Conservation (phyloP, 192 early-diverging fungal genomes). For the Entomortierella beljakovae region DNA sequence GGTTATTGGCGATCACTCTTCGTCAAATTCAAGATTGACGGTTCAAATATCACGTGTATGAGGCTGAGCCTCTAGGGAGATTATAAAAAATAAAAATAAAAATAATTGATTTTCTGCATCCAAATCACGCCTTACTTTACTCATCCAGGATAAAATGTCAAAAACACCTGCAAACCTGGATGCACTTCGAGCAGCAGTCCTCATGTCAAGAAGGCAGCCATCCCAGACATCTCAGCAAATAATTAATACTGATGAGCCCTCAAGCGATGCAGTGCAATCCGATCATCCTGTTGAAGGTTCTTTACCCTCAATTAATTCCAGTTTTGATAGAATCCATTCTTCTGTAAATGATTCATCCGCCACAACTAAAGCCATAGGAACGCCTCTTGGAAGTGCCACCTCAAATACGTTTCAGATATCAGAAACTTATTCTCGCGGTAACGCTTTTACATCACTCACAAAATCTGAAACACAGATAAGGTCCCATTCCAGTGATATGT, state of each 20-base stretch:
- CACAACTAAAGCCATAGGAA: too few relatives aligned
- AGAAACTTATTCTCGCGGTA: too few relatives aligned
- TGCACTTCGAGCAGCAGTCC: constrained; percentile 30
- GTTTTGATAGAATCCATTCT: too few relatives aligned
- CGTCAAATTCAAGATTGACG: constrained; percentile 3
- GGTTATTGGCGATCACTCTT: constrained; percentile 6
- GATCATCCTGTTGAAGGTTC: too few relatives aligned
- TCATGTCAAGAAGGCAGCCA: constrained; percentile 25
- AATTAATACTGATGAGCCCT: too few relatives aligned
- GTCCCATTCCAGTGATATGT: not conserved
- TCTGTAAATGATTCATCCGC: too few relatives aligned
- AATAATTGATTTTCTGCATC: not conserved
- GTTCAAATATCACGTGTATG: not conserved
- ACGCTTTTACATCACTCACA: not conserved
- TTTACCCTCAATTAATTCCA: too few relatives aligned
- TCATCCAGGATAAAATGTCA: constrained; percentile 1
- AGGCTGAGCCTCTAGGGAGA: not conserved
- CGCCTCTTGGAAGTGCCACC: too few relatives aligned
- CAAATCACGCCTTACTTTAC: not conserved
- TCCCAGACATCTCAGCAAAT: not conserved
- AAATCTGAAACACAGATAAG: not conserved
- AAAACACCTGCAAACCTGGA: constrained; percentile 18
- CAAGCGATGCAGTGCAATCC: too few relatives aligned
- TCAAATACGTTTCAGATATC: too few relatives aligned
- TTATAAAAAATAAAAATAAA: not conserved